Evolutionary conservation across 495 filamentous ascomycete species (phyloP).

Genomic region (Aspergillus baeticus): DNA sequence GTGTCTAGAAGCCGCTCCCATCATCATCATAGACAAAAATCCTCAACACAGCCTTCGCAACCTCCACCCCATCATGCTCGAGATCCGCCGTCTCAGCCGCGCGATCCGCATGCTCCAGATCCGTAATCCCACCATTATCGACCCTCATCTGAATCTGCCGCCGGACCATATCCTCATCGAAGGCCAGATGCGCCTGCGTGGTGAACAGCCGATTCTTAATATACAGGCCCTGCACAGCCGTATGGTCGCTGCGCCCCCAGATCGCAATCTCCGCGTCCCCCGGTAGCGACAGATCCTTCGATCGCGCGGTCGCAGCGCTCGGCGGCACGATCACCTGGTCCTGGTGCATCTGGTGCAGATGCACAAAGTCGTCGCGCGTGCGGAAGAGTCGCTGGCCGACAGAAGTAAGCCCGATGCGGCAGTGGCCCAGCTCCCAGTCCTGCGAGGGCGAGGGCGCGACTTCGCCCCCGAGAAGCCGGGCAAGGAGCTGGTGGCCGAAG

Average conservation of each 20-base stretch:
- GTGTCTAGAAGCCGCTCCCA: background rate
- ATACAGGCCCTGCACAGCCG: slow-evolving; percentile 22
- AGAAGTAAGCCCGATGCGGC: slow-evolving; percentile 16
- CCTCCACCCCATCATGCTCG: slow-evolving; percentile 24
- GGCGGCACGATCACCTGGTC: slow-evolving; percentile 17
- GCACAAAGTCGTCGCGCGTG: slow-evolving; percentile 10
- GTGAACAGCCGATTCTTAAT: slow-evolving; percentile 22
- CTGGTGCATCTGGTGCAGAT: slow-evolving; percentile 26
- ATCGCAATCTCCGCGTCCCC: slow-evolving; percentile 11
- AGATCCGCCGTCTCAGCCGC: slow-evolving; percentile 24
- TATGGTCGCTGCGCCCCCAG: slow-evolving; percentile 25
- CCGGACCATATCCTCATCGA: slow-evolving; percentile 26
- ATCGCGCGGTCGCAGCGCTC: slow-evolving; percentile 15
- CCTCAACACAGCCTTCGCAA: slow-evolving; percentile 23
- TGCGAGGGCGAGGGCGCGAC: slow-evolving; percentile 48
- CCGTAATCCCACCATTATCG: slow-evolving; percentile 20
- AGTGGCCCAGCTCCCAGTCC: slow-evolving; percentile 26
- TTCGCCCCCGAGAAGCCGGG: slow-evolving; percentile 51
- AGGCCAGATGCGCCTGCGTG: slow-evolving; percentile 22
- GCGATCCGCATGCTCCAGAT: slow-evolving; percentile 23
- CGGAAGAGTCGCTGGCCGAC: slow-evolving; percentile 20
- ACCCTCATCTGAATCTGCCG: slow-evolving; percentile 25
- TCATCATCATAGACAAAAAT: slow-evolving; percentile 20
- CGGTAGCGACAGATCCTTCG: slow-evolving; percentile 6
- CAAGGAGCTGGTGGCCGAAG: slow-evolving; percentile 84